Conservation (phyloP, 768 basidiomycete species). For the Candolleomyces aberdarensis region DNA sequence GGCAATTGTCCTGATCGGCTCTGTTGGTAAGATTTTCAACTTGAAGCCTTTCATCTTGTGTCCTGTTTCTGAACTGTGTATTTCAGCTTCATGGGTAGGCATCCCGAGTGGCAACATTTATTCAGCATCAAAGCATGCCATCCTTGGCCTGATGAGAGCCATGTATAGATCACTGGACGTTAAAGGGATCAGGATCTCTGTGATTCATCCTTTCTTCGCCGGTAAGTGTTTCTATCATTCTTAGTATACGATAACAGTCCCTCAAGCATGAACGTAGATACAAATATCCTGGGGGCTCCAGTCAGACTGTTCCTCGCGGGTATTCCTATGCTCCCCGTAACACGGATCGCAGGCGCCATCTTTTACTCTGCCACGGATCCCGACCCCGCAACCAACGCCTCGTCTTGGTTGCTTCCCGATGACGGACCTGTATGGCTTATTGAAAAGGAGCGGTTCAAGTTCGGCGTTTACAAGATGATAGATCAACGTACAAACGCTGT, state of each 20-base stretch:
- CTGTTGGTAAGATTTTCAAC: slow-evolving; percentile 38
- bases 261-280: slow-evolving; percentile 31
- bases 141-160: slow-evolving; percentile 52
- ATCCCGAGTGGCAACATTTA: slow-evolving; percentile 45
- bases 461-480: slow-evolving; percentile 52
- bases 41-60: too few species aligned
- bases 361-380: slow-evolving; percentile 49
- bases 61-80: not conserved
- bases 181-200: slow-evolving; percentile 40
- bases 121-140: slow-evolving; percentile 50
- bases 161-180: slow-evolving; percentile 32
- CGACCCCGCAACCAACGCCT: slow-evolving; percentile 41
- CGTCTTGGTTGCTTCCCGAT: slow-evolving; percentile 45
- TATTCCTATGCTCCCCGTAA: slow-evolving; percentile 44
- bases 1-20: slow-evolving; percentile 50
- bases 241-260: not conserved
- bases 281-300: slow-evolving; percentile 38
- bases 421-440: slow-evolving; percentile 48
- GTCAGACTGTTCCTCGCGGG: slow-evolving; percentile 45
- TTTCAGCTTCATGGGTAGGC: slow-evolving; percentile 46
- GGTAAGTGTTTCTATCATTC: slow-evolving; percentile 26
- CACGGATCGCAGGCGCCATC: slow-evolving; percentile 49
- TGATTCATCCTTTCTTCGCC: slow-evolving; percentile 54
- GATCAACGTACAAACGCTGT: slow-evolving; percentile 35
- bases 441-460: slow-evolving; percentile 43